A percentile compares a stretch with the other conserved stretches of the same genome.
Evolutionary conservation across 228 moss, liverwort and hornwort species (phyloP).

Genomic region (Sphagnum fallax): DNA sequence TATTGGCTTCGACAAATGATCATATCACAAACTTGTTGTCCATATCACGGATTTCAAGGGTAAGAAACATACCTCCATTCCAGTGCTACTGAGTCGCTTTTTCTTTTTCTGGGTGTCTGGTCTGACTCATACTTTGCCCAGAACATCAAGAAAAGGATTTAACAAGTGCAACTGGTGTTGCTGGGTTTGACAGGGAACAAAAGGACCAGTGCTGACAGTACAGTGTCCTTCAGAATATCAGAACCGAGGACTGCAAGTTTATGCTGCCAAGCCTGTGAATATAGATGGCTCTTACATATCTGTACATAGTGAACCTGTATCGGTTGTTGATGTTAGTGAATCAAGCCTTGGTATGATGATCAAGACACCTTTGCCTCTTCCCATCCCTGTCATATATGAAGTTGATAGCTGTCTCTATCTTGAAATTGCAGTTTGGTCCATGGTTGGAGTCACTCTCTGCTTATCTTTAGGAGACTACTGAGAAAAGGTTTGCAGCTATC

Average conservation of each 20-base stretch:
- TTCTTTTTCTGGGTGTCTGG: background rate
- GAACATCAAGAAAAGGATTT: background rate
- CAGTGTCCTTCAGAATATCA: conserved; percentile 18
- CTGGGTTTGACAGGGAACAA: conserved; percentile 18
- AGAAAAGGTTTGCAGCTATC: background rate
- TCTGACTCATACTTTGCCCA: background rate
- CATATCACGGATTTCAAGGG: conserved; percentile 16
- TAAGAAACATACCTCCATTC: conserved; percentile 1
- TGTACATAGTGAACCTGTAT: conserved; percentile 30
- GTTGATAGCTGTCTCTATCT: conserved; percentile 7
- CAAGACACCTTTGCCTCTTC: too few relatives aligned
- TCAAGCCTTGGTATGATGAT: too few relatives aligned
- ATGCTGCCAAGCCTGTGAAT: conserved; percentile 26
- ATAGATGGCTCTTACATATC: conserved; percentile 21
- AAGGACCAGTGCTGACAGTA: conserved; percentile 25
- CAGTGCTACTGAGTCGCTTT: conserved; percentile 1
- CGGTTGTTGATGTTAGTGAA: conserved; percentile 7
- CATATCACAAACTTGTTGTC: conserved; percentile 34
- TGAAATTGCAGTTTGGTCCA: background rate
- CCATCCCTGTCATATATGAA: background rate
- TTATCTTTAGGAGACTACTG: background rate
- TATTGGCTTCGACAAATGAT: conserved; percentile 35
- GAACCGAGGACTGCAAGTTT: conserved; percentile 26
- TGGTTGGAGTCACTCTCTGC: background rate
- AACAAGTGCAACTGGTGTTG: background rate